phyloP scores from a whole-genome alignment of 1,284 basidiomycete genomes.

The Cutaneotrichosporon arboriforme region DNA sequence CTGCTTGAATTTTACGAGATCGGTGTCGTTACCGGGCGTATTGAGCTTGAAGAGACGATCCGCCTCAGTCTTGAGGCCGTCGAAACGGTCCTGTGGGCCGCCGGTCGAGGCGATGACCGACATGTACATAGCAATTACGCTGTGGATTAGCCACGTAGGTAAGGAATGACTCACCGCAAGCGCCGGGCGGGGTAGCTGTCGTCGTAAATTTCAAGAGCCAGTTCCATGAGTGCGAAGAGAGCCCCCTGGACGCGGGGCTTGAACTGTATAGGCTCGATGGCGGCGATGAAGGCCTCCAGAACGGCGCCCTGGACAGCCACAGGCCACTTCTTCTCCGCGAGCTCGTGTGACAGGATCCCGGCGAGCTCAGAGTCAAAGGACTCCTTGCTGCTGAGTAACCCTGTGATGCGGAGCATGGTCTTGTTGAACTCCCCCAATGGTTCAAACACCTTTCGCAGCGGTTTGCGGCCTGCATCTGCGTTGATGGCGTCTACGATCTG shows the following conservation, averaged over 20 bases:
- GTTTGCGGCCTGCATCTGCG: background rate
- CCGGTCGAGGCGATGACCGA: conserved; percentile 21
- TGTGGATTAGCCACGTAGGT: no score
- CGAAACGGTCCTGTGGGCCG: conserved; percentile 20
- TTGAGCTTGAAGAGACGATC: background rate
- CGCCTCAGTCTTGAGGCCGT: background rate
- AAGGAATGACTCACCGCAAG: conserved; percentile 23
- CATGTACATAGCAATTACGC: conserved; percentile 14
- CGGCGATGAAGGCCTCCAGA: conserved; percentile 26
- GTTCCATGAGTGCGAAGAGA: conserved; percentile 23
- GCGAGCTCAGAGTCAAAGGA: conserved; percentile 3
- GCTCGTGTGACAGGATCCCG: conserved; percentile 1
- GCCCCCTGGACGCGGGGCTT: conserved; percentile 24
- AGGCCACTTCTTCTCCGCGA: conserved; percentile 1
- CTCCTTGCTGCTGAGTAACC: conserved; percentile 10
- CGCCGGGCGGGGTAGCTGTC: conserved; percentile 29
- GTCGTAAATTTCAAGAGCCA: conserved; percentile 29
- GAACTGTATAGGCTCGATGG: conserved; percentile 22
- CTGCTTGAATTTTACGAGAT: conserved; percentile 13
- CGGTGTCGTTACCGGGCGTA: conserved; percentile 18
- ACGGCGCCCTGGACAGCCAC: conserved; percentile 19
- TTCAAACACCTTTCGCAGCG: conserved; percentile 7
- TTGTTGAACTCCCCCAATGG: conserved; percentile 11
- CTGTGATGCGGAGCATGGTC: conserved; percentile 13
- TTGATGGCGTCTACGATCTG: background rate